Base-by-base conservation (phyloP, 495 filamentous ascomycete genomes). In the Durotheca rogersii region DNA sequence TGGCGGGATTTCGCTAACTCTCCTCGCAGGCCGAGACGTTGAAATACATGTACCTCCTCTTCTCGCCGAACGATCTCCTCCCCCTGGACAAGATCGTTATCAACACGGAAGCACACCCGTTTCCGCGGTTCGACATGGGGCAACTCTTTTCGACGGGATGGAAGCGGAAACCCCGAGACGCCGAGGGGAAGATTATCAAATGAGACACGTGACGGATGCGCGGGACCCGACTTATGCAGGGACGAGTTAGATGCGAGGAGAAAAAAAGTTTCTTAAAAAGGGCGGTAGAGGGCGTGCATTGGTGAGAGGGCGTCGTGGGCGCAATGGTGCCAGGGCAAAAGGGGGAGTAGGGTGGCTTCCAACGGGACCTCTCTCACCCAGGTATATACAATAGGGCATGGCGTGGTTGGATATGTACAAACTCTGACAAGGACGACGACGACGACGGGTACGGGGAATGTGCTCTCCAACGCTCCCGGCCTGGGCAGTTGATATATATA, bases 1-100 rank as follows among this genome's bases (percentile, higher is more conserved):
- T n/a, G n/a, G n/a, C n/a, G n/a, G n/a, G n/a, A n/a, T n/a, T n/a
- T n/a, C n/a, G n/a, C 36, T 43, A 42, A 63, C 18, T 33, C 35
- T 31, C 6, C 25, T 39, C 32, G n/a, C 47, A 88, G 85, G 91
- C 93, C 31, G 94, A 99, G 72, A 99, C 94, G 27, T 75, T 99
- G 30, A 99, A 99, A 72, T 98, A 97, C 58, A 86, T 98, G 60
- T 98, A 96, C 66, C 79, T 98, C 19, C 77, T 97, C 37, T 98
- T 99, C 70, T 92, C 88, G 16, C 84, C 86, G 6, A 76, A 83
- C 40, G 89, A 95, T 32, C 72, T 96, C 40, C 74, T 96, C 36
- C 88, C 91, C 7, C 74, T 97, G 23, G 85, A 90, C 54, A 77
- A 90, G 39, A 72, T 95, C 25, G 89, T 99, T 17, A 82, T 97